Evolutionary conservation across 306 rosid species (phyloP).

Genomic region (Sesbania bispinosa): DNA sequence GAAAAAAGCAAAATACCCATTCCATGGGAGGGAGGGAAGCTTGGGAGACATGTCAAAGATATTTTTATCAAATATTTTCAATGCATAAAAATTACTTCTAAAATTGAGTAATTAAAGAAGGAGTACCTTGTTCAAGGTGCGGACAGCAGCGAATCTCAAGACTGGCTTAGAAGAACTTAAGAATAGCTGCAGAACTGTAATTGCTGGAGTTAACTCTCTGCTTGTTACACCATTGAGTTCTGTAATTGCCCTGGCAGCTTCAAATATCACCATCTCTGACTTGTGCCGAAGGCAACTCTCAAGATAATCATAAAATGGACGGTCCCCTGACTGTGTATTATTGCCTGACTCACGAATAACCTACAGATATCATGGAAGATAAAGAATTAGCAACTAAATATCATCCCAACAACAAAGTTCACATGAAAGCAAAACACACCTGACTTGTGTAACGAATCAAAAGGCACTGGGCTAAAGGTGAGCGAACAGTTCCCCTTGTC

Average conservation of each 20-base stretch:
- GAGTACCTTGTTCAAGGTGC: constrained; percentile 88
- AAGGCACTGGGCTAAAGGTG: constrained; percentile 97
- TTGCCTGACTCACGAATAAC: constrained; percentile 86
- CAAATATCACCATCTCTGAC: constrained; percentile 98
- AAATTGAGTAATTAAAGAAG: constrained; percentile 15
- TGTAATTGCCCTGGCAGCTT: constrained; percentile 96
- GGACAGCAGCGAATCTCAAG: constrained; percentile 98
- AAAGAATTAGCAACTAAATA: constrained; percentile 12
- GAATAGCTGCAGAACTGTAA: constrained; percentile 97
- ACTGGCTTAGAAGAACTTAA: constrained; percentile 98
- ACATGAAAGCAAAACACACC: constrained; percentile 44
- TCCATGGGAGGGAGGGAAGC: background rate
- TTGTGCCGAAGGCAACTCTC: constrained; percentile 99
- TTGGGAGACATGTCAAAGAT: constrained; percentile 5
- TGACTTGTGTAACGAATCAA: constrained; percentile 96
- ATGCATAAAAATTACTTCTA: background rate
- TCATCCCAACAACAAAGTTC: background rate
- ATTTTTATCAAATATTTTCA: background rate
- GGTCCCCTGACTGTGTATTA: constrained; percentile 77
- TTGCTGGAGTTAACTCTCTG: constrained; percentile 93
- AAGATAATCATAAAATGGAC: constrained; percentile 91
- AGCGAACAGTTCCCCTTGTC: constrained; percentile 92
- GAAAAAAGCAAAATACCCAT: constrained; percentile 13
- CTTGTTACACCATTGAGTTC: constrained; percentile 89
- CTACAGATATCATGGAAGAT: constrained; percentile 38